Evolutionary conservation across 73 alveolate genomes (phyloP).

Genomic region (Tetrahymena borealis): DNA sequence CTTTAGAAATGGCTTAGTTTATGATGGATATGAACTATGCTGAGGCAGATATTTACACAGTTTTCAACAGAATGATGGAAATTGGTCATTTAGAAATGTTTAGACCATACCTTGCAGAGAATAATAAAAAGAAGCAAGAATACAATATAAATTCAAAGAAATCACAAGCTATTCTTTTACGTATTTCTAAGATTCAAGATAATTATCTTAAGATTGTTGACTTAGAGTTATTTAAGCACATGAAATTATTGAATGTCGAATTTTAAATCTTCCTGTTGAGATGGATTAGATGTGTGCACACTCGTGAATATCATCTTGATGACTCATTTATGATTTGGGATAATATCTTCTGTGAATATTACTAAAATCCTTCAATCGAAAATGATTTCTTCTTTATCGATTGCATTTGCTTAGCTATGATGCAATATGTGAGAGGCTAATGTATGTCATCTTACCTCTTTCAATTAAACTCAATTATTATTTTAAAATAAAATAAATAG

Average conservation of each 20-base stretch:
- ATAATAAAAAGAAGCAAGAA: constrained; percentile 18
- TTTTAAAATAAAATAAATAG: background rate
- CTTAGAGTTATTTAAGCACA: constrained; percentile 29
- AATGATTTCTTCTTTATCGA: constrained; percentile 27
- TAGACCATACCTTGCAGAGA: constrained; percentile 39
- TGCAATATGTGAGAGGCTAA: constrained; percentile 12
- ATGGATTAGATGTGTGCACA: constrained; percentile 47
- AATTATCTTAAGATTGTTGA: constrained; percentile 23
- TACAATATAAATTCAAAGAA: constrained; percentile 7
- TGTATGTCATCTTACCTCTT: background rate
- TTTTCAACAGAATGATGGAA: constrained; percentile 22
- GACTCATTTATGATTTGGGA: constrained; percentile 42
- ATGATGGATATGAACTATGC: constrained; percentile 21
- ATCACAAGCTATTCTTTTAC: constrained; percentile 30
- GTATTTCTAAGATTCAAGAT: constrained; percentile 31
- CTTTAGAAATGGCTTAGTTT: background rate
- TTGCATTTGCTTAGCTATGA: constrained; percentile 36
- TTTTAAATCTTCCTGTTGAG: constrained; percentile 30
- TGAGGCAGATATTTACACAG: constrained; percentile 31
- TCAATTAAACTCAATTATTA: background rate
- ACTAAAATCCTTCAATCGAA: background rate
- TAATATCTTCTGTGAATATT: constrained; percentile 29
- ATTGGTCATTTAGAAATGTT: constrained; percentile 45
- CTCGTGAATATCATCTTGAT: constrained; percentile 32
- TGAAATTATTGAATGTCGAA: constrained; percentile 30